Conservation (phyloP, 805 yeast species). For the Kurtzmaniella fragi region DNA sequence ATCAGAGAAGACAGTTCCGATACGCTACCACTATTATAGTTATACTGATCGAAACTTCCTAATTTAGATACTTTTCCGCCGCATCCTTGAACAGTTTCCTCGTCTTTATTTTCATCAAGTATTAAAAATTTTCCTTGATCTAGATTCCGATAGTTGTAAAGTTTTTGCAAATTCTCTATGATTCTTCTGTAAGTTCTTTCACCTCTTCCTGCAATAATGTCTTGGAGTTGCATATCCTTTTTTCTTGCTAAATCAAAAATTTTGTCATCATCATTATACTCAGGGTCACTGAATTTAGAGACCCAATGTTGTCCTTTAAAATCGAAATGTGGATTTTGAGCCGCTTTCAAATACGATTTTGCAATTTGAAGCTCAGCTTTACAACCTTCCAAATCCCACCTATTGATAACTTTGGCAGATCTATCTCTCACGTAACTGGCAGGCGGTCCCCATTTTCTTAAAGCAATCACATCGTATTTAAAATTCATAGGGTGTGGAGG, state of each 20-base stretch:
- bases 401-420: conserved; percentile 20
- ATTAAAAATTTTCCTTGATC: conserved; percentile 5
- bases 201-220: conserved; percentile 21
- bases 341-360: conserved; percentile 1
- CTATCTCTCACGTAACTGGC: conserved; percentile 9
- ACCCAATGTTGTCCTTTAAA: conserved; percentile 8
- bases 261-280: conserved; percentile 5
- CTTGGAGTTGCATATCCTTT: conserved; percentile 19
- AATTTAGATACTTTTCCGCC: conserved; percentile 1
- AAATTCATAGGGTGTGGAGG: conserved; percentile 4
- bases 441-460: conserved; percentile 13
- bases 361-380: conserved; percentile 17
- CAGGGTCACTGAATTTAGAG: conserved; percentile 3
- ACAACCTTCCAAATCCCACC: conserved; percentile 31
- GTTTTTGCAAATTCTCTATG: conserved; percentile 19
- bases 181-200: conserved; percentile 15
- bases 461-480: conserved; percentile 11
- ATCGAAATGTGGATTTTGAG: not conserved
- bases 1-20: conserved; percentile 2
- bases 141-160: conserved; percentile 9
- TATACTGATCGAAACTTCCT: conserved; percentile 14
- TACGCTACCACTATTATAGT: conserved; percentile 6
- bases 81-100: conserved; percentile 2
- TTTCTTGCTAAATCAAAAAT: conserved; percentile 8
- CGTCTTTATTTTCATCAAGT: conserved; percentile 5